phyloP scores from a whole-genome alignment of 345 rosid genomes.

The Eucalyptus coolabah region DNA sequence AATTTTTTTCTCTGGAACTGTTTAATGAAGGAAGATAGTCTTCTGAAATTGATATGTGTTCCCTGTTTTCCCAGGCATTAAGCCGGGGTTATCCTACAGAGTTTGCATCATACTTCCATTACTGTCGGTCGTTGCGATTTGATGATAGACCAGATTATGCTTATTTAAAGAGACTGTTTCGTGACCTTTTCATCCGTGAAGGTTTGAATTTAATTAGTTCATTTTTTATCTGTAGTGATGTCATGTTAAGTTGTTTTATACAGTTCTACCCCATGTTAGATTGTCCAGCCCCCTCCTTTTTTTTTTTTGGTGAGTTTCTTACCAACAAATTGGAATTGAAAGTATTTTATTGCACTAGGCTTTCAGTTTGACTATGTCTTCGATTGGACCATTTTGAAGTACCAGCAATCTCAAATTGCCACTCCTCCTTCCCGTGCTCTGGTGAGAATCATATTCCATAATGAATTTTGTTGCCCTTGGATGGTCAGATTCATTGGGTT shows the following conservation, averaged over 20 bases:
- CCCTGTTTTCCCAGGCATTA: conserved; percentile 27
- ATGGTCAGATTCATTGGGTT: not conserved
- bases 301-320: conserved; percentile 28
- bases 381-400: conserved; percentile 94
- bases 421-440: conserved; percentile 40
- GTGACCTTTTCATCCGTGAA: conserved; percentile 89
- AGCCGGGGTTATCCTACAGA: conserved; percentile 90
- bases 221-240: not conserved
- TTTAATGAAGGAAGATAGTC: not conserved
- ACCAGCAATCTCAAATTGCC: conserved; percentile 75
- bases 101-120: conserved; percentile 85
- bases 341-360: conserved; percentile 23
- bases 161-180: conserved; percentile 79
- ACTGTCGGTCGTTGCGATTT: conserved; percentile 82
- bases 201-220: conserved; percentile 26
- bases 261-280: not conserved
- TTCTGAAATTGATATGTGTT: not conserved
- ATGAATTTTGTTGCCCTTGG: not conserved
- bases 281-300: not conserved
- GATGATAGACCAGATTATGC: conserved; percentile 93
- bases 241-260: not conserved
- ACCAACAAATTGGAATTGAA: conserved; percentile 9
- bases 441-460: conserved; percentile 19
- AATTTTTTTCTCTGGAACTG: not conserved
- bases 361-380: conserved; percentile 88